Percentiles rank a stretch among this genome's conserved stretches.
Conservation (phyloP, 164 flowering plant species). For the Stephania cephalantha region DNA sequence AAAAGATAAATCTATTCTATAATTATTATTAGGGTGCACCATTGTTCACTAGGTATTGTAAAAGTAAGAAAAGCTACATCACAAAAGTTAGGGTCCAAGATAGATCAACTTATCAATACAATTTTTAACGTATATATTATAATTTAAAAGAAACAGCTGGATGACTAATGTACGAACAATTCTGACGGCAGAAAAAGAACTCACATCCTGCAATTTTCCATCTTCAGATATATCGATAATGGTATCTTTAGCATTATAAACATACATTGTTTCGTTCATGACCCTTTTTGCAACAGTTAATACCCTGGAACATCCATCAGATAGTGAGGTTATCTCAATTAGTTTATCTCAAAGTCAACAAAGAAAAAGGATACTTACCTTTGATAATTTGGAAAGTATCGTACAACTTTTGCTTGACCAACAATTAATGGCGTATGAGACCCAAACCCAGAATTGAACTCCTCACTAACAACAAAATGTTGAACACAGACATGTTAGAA, state of each 20-base stretch:
- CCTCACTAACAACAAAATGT: conserved; percentile 55
- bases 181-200: conserved; percentile 17
- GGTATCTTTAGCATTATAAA: conserved; percentile 49
- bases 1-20: too few relatives aligned
- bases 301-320: conserved; percentile 41
- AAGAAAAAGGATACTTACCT: conserved; percentile 43
- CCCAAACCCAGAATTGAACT: conserved; percentile 91
- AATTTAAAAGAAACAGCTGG: neutral
- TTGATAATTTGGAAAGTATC: conserved; percentile 69
- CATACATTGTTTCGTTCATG: conserved; percentile 52
- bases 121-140: neutral
- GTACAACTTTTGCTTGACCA: conserved; percentile 92
- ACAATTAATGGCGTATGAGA: conserved; percentile 83
- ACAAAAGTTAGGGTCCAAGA: neutral
- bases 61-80: too few relatives aligned
- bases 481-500: neutral
- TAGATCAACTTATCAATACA: neutral
- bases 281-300: conserved; percentile 55
- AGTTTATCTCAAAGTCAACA: neutral
- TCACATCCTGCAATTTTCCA: conserved; percentile 61
- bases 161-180: neutral
- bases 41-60: too few relatives aligned
- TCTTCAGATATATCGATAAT: conserved; percentile 51
- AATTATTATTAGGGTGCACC: too few relatives aligned
- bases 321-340: neutral